phyloP scores from a whole-genome alignment of 2,329 filamentous ascomycete species.

The Rutstroemia sp. region DNA sequence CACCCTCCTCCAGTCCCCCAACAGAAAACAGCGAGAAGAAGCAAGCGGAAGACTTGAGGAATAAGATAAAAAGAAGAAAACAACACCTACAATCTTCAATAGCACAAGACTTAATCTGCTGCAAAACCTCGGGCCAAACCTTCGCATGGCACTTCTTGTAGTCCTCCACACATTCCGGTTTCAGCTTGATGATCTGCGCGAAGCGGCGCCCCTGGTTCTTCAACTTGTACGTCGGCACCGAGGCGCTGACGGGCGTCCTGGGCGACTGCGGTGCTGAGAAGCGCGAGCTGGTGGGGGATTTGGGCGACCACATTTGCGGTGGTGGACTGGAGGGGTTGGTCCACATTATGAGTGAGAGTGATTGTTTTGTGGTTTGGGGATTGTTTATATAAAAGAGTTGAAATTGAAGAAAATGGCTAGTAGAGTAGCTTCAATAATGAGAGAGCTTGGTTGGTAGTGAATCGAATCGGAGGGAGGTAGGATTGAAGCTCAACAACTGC shows the following conservation, averaged over 20 bases:
- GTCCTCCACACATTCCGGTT: conserved; percentile 54
- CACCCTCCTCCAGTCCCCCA: neutral
- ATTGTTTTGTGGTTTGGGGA: neutral
- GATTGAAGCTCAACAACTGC: neutral
- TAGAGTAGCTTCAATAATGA: neutral
- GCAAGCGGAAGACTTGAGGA: neutral
- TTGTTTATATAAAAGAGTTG: neutral
- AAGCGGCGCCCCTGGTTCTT: conserved; percentile 47
- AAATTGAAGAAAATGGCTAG: neutral
- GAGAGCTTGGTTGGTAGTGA: neutral
- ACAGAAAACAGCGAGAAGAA: neutral
- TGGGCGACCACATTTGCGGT: neutral
- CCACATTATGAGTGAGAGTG: neutral
- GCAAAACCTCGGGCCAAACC: conserved; percentile 71
- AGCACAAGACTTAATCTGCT: conserved; percentile 68
- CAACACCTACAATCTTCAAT: conserved; percentile 58
- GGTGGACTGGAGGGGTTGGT: neutral
- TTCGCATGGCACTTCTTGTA: conserved; percentile 69
- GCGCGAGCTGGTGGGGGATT: neutral
- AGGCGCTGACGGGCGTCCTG: conserved; percentile 1
- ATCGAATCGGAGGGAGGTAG: neutral
- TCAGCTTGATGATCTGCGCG: conserved; percentile 67
- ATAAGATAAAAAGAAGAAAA: neutral
- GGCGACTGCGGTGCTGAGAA: neutral
- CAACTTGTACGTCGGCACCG: conserved; percentile 14